Evolutionary conservation across 2,329 filamentous ascomycete genomes (phyloP).

Genomic region (Apiospora arundinis): DNA sequence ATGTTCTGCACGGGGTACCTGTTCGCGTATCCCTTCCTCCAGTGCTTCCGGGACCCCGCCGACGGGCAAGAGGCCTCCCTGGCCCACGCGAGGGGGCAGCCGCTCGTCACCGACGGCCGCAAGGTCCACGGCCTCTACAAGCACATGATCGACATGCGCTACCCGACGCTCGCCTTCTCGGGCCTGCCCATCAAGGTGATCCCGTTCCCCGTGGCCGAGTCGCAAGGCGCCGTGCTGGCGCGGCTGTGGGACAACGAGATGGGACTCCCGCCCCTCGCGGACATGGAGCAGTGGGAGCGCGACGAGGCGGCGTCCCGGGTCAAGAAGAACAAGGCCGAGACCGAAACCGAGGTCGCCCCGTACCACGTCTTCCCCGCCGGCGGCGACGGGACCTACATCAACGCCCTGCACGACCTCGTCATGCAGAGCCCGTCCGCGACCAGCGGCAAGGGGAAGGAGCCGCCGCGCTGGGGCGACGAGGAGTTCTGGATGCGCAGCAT

Average conservation of each 20-base stretch:
- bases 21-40: slow-evolving; percentile 79
- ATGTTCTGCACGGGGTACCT: slow-evolving; percentile 92
- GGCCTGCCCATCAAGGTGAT: slow-evolving; percentile 82
- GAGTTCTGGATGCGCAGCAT: slow-evolving; percentile 75
- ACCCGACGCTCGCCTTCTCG: slow-evolving; percentile 81
- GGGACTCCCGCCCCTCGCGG: slow-evolving; percentile 62
- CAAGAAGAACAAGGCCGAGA: slow-evolving; percentile 33
- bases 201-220: slow-evolving; percentile 83
- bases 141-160: slow-evolving; percentile 77
- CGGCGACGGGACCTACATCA: slow-evolving; percentile 73
- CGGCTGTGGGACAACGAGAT: slow-evolving; percentile 78
- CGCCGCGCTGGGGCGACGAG: slow-evolving; percentile 74
- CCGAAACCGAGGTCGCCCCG: slow-evolving; percentile 31
- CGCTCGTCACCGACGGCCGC: slow-evolving; percentile 66
- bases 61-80: background rate
- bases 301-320: slow-evolving; percentile 61
- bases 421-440: slow-evolving; percentile 42
- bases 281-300: slow-evolving; percentile 76
- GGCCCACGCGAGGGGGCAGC: background rate
- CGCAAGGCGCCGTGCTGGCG: slow-evolving; percentile 78
- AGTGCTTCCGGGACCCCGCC: slow-evolving; percentile 37
- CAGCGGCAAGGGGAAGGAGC: slow-evolving; percentile 62
- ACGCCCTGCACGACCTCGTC: slow-evolving; percentile 70
- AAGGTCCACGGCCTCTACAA: slow-evolving; percentile 77
- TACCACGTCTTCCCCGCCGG: slow-evolving; percentile 60